Evolutionary conservation across 2,329 filamentous ascomycete genomes (phyloP).

Genomic region (Fusarium compactum): DNA sequence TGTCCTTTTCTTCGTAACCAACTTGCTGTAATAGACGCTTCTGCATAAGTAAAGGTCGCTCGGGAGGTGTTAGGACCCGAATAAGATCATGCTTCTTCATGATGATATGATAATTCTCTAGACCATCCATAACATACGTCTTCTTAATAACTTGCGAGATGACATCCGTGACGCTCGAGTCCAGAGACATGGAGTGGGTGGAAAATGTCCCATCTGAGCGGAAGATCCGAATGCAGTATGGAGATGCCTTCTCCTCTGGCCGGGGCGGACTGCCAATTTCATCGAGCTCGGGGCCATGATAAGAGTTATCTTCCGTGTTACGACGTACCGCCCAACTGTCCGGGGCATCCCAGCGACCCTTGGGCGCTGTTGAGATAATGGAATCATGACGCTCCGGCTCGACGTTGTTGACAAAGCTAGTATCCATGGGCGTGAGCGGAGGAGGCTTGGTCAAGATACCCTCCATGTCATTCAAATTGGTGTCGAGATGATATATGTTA

Average conservation of each 20-base stretch:
- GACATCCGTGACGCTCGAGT: conserved; percentile 87
- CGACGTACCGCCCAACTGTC: conserved; percentile 96
- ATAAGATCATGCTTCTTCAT: conserved; percentile 93
- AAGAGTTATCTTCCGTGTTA: conserved; percentile 73
- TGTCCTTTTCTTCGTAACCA: conserved; percentile 88
- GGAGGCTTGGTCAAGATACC: conserved; percentile 83
- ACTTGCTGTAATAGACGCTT: conserved; percentile 91
- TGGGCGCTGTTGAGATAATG: conserved; percentile 51
- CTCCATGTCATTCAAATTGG: conserved; percentile 89
- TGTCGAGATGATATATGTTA: conserved; percentile 82
- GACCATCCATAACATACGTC: conserved; percentile 88
- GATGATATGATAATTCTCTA: conserved; percentile 96
- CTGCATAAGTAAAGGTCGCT: conserved; percentile 90
- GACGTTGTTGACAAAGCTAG: conserved; percentile 60
- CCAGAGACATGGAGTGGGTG: conserved; percentile 85
- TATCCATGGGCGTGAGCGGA: conserved; percentile 78
- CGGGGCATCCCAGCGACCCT: conserved; percentile 87
- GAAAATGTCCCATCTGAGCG: conserved; percentile 94
- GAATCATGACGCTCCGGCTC: conserved; percentile 59
- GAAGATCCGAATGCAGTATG: conserved; percentile 96
- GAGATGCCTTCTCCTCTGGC: conserved; percentile 78
- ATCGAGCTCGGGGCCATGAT: conserved; percentile 70
- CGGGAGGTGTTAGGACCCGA: conserved; percentile 80
- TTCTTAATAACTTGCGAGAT: conserved; percentile 94
- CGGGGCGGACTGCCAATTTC: conserved; percentile 75